Base-by-base conservation (phyloP, 163 green algal species). In the Chloromonas sp. region DNA sequence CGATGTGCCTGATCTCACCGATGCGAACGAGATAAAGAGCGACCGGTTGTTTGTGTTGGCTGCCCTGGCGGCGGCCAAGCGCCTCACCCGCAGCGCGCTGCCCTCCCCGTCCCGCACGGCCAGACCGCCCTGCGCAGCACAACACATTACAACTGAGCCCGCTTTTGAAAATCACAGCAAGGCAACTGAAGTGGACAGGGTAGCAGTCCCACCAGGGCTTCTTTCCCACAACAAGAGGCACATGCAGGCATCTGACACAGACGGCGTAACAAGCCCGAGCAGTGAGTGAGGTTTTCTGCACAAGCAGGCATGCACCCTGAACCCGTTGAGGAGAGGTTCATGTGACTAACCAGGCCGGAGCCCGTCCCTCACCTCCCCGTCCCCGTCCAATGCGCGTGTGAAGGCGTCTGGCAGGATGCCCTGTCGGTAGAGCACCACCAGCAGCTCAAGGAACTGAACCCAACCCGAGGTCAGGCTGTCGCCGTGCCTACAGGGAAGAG, bases 381-480 rank as follows among this genome's bases (percentile, higher is more conserved):
- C 60, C 78, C 82, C 82, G 60, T 81, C 76, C 15, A 88, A 82
- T 57, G 85, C 82, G 60, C 61, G 61, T 58, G 80, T 86, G 79
- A 89, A 89, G n/a, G 61, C 79, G 81, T 89, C 86, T n/a, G 96
- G 93, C 87, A 98, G 91, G 81, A 98, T 84, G 58, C 90, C 91
- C 58, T 95, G 86, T 71, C 91, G 92, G 90, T 97, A 94, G 83
- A 98, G 90, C 11, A 94, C 89, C 83, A 98, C 76, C 58, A 98
- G 78, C 59, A 92, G 91, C 84, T 98, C 96, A 85, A 98, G 84
- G 14, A 99, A 89, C 86, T 96, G 95, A 14, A 91, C 87, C 96
- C 96, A 99, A 14, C 94, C 96, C 36, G 79, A 85, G 58, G 93
- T 91, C 79, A 99, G 80, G 85, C 84, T 92, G 89, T 98, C 96